These are phyloP conservation scores for Neurospora sp. DNA, from an alignment of 2,329 filamentous ascomycete species.

Conservation along the genomic window DNA sequence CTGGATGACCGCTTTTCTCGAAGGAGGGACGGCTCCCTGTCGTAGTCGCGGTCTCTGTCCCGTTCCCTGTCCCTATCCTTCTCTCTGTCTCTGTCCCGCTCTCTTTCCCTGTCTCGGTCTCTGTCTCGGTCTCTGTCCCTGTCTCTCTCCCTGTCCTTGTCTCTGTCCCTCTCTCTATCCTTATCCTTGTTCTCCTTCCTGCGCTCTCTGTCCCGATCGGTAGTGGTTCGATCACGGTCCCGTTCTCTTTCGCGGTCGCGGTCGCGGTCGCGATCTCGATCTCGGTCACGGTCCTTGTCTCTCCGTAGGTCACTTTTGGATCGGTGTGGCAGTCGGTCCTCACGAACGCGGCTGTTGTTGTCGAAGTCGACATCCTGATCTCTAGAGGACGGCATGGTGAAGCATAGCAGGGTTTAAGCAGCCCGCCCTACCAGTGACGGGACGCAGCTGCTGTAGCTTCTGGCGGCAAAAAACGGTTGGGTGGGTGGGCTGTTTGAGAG, in stretches of 20 bases:
- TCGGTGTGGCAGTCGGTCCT: slow-evolving; percentile 23
- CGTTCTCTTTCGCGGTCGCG: slow-evolving; percentile 20
- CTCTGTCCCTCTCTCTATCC: slow-evolving; percentile 1
- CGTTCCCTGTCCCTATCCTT: slow-evolving; percentile 19
- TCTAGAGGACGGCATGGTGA: slow-evolving; percentile 20
- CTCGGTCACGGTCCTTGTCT: slow-evolving; percentile 23
- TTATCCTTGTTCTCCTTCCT: not conserved
- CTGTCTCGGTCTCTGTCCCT: slow-evolving; percentile 15
- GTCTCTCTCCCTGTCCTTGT: slow-evolving; percentile 12
- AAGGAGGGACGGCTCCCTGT: slow-evolving; percentile 18
- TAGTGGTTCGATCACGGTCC: slow-evolving; percentile 9
- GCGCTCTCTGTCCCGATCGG: not conserved
- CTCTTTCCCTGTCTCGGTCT: slow-evolving; percentile 16
- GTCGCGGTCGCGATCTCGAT: slow-evolving; percentile 19
- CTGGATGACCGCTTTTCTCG: slow-evolving; percentile 33
- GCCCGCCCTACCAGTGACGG: slow-evolving; percentile 12
- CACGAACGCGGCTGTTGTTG: slow-evolving; percentile 26
- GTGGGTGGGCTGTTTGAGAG: slow-evolving; percentile 1
- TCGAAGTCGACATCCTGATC: slow-evolving; percentile 26
- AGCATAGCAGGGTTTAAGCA: slow-evolving; percentile 16
- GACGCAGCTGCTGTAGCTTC: slow-evolving; percentile 7
- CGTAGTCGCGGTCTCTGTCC: slow-evolving; percentile 16
- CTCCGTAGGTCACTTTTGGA: slow-evolving; percentile 16
- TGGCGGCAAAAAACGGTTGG: slow-evolving; percentile 4
- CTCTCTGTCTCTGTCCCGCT: slow-evolving; percentile 23